Base-by-base conservation (phyloP, 257 asterid genomes). In the Buddleja alternifolia region DNA sequence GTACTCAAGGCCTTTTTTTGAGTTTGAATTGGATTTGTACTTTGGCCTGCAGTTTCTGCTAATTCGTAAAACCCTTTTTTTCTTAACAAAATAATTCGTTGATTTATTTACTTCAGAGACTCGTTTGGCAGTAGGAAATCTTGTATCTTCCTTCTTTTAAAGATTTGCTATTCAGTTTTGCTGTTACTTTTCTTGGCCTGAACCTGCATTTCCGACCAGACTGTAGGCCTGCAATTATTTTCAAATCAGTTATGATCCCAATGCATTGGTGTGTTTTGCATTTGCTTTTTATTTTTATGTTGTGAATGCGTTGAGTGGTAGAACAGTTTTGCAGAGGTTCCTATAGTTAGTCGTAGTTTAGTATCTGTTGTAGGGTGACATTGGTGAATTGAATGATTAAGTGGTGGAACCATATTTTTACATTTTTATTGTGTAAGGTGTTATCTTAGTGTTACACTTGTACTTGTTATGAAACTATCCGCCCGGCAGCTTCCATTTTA, bases 151-250 rank as follows among this genome's bases (percentile, higher is more conserved):
- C 6, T 41, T 20, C 0, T 37, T 66, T 7, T 37, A 17, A 14
- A 16, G 16, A 0, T 0, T 15, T 29, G 46, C 10, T 15, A 0
- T 48, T 8, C 10, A 16, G 40, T 46, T 48, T 37, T 10, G 2
- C 10, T 64, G n/a, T 4, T 64, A n/a, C 2, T 66, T 39, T 19
- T 48, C 14, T 9, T 34, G 53, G 60, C 9, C 10, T 46, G 8
- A 37, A 19, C 32, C 15, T 46, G 41, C 42, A 59, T 58, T 32
- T 11, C 48, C 36, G 44, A 60, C 75, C n/a, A n/a, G 55, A 37
- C 39, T n/a, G 47, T 41, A 21, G 32, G 19, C n/a, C 39, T 0
- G 51, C 14, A 69, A 6, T 52, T 10, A 32, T 32, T 5, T 36
- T 52, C 34, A n/a, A 19, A 62, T 41, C 41, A 7, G 24, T 16